A percentile compares a stretch with the other conserved stretches of the same genome.
Conservation (phyloP, 805 yeast genomes). For the Zygoascus ofunaensis region DNA sequence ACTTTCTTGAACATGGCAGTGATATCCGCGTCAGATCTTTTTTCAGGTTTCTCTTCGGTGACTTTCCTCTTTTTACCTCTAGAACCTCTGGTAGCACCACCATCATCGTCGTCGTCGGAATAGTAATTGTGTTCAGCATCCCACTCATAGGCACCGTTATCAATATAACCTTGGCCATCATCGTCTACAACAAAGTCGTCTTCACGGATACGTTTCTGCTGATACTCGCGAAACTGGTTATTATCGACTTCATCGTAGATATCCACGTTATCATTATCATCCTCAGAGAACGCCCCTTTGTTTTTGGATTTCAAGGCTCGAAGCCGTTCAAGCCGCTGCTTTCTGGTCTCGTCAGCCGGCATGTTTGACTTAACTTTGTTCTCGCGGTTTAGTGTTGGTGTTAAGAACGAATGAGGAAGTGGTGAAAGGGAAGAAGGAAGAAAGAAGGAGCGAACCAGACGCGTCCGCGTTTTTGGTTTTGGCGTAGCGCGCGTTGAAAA, state of each 20-base stretch:
- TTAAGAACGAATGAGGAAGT: too few relatives aligned
- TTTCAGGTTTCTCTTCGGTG: slow-evolving; percentile 23
- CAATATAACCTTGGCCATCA: slow-evolving; percentile 88
- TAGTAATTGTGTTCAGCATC: slow-evolving; percentile 42
- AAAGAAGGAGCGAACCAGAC: neutral
- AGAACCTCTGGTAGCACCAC: slow-evolving; percentile 12
- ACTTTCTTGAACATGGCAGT: slow-evolving; percentile 37
- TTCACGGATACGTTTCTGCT: slow-evolving; percentile 68
- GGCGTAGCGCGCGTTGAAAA: neutral
- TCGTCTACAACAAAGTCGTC: slow-evolving; percentile 95
- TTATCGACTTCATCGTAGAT: slow-evolving; percentile 89
- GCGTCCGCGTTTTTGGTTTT: neutral
- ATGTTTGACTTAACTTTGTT: neutral
- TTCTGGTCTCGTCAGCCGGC: slow-evolving; percentile 1
- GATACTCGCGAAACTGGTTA: slow-evolving; percentile 61
- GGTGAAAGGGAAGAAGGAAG: too few relatives aligned
- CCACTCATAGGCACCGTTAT: slow-evolving; percentile 89
- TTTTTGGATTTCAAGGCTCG: slow-evolving; percentile 9
- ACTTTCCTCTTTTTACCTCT: slow-evolving; percentile 18
- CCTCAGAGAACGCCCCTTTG: slow-evolving; percentile 30
- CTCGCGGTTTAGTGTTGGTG: too few relatives aligned
- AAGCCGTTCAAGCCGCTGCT: slow-evolving; percentile 7
- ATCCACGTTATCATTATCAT: slow-evolving; percentile 39
- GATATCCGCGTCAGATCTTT: slow-evolving; percentile 22
- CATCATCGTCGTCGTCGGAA: slow-evolving; percentile 22